Conservation (phyloP, 176 grass and related monocot genomes). For the Aegilops tauschii region DNA sequence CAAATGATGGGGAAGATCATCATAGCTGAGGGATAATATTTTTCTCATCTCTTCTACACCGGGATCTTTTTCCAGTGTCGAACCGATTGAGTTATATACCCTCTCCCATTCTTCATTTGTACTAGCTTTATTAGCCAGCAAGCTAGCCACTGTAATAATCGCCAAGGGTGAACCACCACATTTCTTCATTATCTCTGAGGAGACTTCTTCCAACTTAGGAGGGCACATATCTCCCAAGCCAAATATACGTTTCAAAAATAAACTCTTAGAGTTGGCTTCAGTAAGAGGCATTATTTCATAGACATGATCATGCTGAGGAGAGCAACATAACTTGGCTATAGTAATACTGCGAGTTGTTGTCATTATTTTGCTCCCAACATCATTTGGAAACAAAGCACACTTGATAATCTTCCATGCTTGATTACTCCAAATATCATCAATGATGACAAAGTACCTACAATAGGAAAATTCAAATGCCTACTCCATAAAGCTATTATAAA, state of each 20-base stretch:
- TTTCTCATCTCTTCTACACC: conserved; percentile 4
- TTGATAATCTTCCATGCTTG: conserved; percentile 17
- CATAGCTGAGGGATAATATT: conserved; percentile 30
- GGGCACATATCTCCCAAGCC: background rate
- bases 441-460: background rate
- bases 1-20: conserved; percentile 42
- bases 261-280: background rate
- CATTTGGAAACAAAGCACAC: background rate
- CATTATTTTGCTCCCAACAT: conserved; percentile 2
- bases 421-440: conserved; percentile 11
- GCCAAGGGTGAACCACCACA: background rate
- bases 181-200: background rate
- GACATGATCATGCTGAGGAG: conserved; percentile 5
- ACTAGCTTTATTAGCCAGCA: conserved; percentile 1
- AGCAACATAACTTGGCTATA: conserved; percentile 15
- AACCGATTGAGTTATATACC: background rate
- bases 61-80: background rate
- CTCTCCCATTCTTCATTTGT: background rate
- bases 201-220: background rate
- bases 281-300: conserved; percentile 5
- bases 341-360: background rate
- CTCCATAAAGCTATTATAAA: background rate
- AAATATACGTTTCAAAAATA: background rate
- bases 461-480: background rate
- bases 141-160: background rate